Evolutionary conservation across 2,329 filamentous ascomycete species (phyloP), one percentile per base, ranked within the genome.

Genomic region (Cucurbitaria berberidis): DNA sequence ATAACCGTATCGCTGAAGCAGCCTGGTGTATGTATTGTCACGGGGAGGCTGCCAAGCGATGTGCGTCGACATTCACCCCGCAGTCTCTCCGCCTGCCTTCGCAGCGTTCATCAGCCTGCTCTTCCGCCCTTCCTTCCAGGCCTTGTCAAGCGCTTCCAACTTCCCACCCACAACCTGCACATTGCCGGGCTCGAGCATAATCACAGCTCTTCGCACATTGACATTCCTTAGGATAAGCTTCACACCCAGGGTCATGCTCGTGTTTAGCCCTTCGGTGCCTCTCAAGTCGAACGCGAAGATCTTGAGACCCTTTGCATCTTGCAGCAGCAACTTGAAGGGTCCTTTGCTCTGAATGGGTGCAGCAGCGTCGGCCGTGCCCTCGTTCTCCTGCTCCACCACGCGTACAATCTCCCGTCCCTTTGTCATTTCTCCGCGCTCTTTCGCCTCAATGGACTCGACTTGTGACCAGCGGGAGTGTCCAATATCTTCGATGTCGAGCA

Each of bases 401-500:
- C 93, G 84, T 16, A 98, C 86, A 26, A 99, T 86, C 72, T 97
- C 89, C 9, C 92, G 79, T 0, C 95, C 95, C 35, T 86, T 84
- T 0, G 83, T 90, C 59, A 80, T 84, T 76, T 93, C 90, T 0
- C 90, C 90, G 11, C 89, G 82, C 66, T 89, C 86, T 39, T 86
- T 80, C 38, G 86, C 84, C 73, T 93, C 90, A 6, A 95, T 85
- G 29, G 87, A 86, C 73, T 97, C 91, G 27, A 96, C 84, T 74
- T 97, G 91, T 59, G 91, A 88, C 91, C 93, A 96, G 45, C 89
- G 84, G 64, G 89, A 91, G 46, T 84, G 82, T 2, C 87, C 84
- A 18, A 98, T 82, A 69, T 98, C 93, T 69, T 96, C 89, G 7
- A 98, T 81, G 64, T 96, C 92, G 1, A 96, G 78, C 0, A 98